Base-by-base conservation (phyloP, 768 basidiomycete species). In the Trametes sanguinea region DNA sequence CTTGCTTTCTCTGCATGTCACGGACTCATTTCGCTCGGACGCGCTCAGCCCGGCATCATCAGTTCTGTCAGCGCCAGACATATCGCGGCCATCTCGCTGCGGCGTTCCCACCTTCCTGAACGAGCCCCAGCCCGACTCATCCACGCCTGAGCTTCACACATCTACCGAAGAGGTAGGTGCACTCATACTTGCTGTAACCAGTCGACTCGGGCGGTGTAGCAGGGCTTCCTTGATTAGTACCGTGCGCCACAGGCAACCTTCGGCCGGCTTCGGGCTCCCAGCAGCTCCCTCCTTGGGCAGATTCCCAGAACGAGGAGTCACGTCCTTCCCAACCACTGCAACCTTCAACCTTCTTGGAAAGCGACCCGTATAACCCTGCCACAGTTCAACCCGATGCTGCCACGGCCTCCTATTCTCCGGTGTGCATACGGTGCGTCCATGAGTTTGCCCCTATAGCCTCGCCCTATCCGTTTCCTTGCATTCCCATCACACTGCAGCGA, bases 321-420 rank as follows among this genome's bases (percentile, higher is more conserved):
- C 35, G 6, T 6, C 35, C 11, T 11, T 11, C 35, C 11, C 11
- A 11, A 37, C 39, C 37, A 48, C 37, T 44, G 44, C 29, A 30
- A 30, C 30, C 27, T 32, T 50, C 29, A 10, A 32, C 48, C 14
- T 52, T 42, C 44, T 22, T 35, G 27, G 16, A 30, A 32, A 33
- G 35, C 50, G 39, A 14, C 50, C 27, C 37, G 33, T 30, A 56
- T 51, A 51, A 29, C 51, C 27, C 27, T 52, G 61, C 53, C 55
- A 40, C 52, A 57, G n/a, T 37, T 33, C 56, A 57, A 50, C 42
- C 50, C 40, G 55, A 62, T 62, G 61, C 61, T 62, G 51, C 55
- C 51, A 53, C 51, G n/a, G 35, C 37, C 54, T 22, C 33, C 27
- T 42, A 37, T 51, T 27, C 29, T 52, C 50, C 54, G 39, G 48